Evolutionary conservation across 495 filamentous ascomycete genomes (phyloP), one percentile per base, ranked within the genome.

Genomic region (Hyaloscypha hepaticicola): DNA sequence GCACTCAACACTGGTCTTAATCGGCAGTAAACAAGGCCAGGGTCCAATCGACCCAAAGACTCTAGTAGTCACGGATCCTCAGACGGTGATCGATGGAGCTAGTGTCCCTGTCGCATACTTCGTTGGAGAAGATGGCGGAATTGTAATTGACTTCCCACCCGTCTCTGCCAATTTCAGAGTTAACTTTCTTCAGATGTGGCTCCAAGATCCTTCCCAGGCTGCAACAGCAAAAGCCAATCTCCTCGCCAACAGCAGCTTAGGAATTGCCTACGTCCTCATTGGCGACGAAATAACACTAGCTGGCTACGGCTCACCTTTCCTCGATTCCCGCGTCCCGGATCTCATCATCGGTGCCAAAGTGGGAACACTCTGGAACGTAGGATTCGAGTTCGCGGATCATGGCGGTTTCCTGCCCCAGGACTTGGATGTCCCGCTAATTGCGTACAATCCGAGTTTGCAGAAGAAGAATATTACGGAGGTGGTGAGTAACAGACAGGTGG

Each of bases 11-110:
- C 21, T 56, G 21, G 8, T 56, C 9, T 27, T 56, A 9, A 9
- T 56, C 14, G 26, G 53, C 5, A 27, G 22, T 31, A 56, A 56
- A 26, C 53, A 56, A 29, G 53, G 53, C 21, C 53, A 56, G 29
- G 50, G 50, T 12, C 50, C 11, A 11, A 22, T 24, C 9, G 50
- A 52, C 19, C 38, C 19, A 8, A 19, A 8, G 19, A 45, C 38
- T 19, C 19, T 45, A 19, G 38, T 45, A 8, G 38, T 45, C 8
- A 45, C 8, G 8, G 19, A 45, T 45, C 38, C 38, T 45, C 38
- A 45, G 38, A 45, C 38, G 8, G 38, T 45, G 8, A 45, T 45
- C 19, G 38, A 45, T 45, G 38, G 38, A 8, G 38, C 38, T 45
- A 19, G 38, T 45, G 38, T 45, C 8, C 38, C 38, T 8, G 38